Evolutionary conservation across 2,329 filamentous ascomycete genomes (phyloP), one percentile per base, ranked within the genome.

Genomic region (Neospermospora avenae): DNA sequence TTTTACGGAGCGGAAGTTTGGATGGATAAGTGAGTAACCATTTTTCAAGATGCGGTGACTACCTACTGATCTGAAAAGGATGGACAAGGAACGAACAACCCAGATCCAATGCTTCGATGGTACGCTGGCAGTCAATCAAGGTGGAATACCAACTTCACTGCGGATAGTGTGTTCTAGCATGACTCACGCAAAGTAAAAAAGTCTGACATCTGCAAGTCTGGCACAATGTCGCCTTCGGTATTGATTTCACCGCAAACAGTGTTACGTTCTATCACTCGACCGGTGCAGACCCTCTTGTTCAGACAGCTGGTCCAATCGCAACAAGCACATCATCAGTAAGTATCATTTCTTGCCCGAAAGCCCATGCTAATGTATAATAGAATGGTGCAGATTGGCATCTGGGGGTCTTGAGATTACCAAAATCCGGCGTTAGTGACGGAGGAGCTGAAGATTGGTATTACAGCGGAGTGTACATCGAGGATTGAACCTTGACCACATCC

Each of bases 201-300:
- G 10, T 51, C 48, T 51, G 31, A 51, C 28, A 51, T 34, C 6
- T 51, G 16, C 31, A 51, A 51, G 82, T 85, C 8, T 90, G 88
- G 88, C 87, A 91, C 73, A 91, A 91, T 71, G 79, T 90, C 68
- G 88, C 86, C 48, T 90, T 89, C 68, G 86, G 85, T 71, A 88
- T 90, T 60, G 82, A 90, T 76, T 91, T 91, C 68, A 74, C 74
- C n/a, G 80, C 77, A 42, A 76, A 80, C 65, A 84, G 80, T 4
- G 86, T 91, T 31, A 82, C 81, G 16, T 85, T 90, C 74, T 90
- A 86, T 81, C 85, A 89, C 73, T 89, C 85, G 0, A 86, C 83
- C n/a, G 87, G 85, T 37, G 76, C 77, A n/a, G 80, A 81, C 35
- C 74, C 81, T 20, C 76, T 91, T 22, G 77, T 74, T 58, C 80